These are phyloP conservation scores for Paraconiothyrium brasiliense DNA, from an alignment of 2,329 filamentous ascomycete genomes.

Conservation along the genomic window DNA sequence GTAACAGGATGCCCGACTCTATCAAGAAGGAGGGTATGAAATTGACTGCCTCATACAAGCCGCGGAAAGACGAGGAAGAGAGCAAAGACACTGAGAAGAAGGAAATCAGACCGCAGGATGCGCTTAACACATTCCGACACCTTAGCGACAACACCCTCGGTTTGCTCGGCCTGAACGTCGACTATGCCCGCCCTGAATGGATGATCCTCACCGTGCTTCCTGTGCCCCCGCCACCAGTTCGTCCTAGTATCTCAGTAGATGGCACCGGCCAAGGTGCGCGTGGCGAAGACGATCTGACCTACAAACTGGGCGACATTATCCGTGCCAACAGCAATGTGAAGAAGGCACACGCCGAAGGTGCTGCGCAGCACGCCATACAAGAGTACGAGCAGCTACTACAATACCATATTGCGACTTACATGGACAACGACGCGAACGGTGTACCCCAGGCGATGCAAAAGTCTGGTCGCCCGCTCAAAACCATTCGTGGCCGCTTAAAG, in stretches of 20 bases:
- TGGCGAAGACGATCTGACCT: constrained; percentile 98
- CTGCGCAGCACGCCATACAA: constrained; percentile 86
- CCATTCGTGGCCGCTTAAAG: constrained; percentile 95
- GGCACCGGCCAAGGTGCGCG: constrained; percentile 90
- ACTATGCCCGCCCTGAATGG: constrained; percentile 97
- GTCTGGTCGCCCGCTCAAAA: constrained; percentile 94
- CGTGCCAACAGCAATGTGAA: constrained; percentile 95
- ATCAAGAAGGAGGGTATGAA: constrained; percentile 88
- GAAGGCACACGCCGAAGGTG: constrained; percentile 89
- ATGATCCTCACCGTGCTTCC: constrained; percentile 96
- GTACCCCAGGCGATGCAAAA: constrained; percentile 95
- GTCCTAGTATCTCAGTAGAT: constrained; percentile 96
- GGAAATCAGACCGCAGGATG: constrained; percentile 82
- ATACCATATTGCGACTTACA: constrained; percentile 98
- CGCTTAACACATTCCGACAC: constrained; percentile 84
- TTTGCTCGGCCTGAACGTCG: constrained; percentile 89
- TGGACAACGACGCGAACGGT: constrained; percentile 99
- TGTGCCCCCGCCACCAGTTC: constrained; percentile 93
- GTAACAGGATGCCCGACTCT: constrained; percentile 81
- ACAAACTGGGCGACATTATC: constrained; percentile 98
- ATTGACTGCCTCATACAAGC: constrained; percentile 79
- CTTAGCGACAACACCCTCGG: constrained; percentile 83
- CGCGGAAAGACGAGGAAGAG: constrained; percentile 74
- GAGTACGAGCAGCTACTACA: constrained; percentile 94
- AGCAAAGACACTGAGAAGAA: constrained; percentile 77